Evolutionary conservation across 2,329 filamentous ascomycete genomes (phyloP).

Genomic region (Microascus cirrosus): DNA sequence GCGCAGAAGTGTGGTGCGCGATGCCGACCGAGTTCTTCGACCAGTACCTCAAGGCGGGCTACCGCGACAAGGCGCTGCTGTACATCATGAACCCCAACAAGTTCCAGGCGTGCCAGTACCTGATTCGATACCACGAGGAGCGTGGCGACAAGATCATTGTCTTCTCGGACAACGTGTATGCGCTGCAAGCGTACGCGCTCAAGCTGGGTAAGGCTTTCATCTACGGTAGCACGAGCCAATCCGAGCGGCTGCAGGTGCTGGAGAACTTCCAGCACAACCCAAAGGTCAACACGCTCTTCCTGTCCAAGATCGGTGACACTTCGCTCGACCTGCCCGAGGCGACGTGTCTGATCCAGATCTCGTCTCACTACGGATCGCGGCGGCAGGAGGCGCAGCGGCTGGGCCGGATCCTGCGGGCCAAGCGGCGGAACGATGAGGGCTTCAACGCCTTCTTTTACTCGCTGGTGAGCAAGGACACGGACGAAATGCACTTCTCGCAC

Average conservation of each 20-base stretch:
- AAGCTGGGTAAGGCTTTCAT: constrained; percentile 84
- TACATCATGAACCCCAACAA: constrained; percentile 98
- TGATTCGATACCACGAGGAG: constrained; percentile 96
- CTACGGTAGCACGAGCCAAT: constrained; percentile 76
- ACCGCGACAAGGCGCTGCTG: constrained; percentile 39
- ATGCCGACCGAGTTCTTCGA: constrained; percentile 99
- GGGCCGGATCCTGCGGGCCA: constrained; percentile 86
- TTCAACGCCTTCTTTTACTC: constrained; percentile 99
- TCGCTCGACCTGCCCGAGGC: constrained; percentile 96
- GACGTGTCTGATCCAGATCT: constrained; percentile 94
- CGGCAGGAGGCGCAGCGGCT: constrained; percentile 92
- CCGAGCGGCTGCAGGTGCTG: constrained; percentile 75
- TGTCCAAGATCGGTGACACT: constrained; percentile 96
- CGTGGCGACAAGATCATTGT: constrained; percentile 97
- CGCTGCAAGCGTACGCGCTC: constrained; percentile 72
- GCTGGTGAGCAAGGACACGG: constrained; percentile 90
- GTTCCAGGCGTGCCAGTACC: constrained; percentile 91
- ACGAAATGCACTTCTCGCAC: constrained; percentile 96
- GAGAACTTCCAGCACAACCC: constrained; percentile 95
- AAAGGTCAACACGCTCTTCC: constrained; percentile 80
- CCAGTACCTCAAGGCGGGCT: constrained; percentile 69
- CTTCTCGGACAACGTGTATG: constrained; percentile 95
- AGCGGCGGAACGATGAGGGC: constrained; percentile 91
- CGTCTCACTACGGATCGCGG: constrained; percentile 91
- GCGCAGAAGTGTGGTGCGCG: constrained; percentile 96